phyloP scores from a whole-genome alignment of 768 basidiomycete species.

The Pleurotus salmoneostramineus region DNA sequence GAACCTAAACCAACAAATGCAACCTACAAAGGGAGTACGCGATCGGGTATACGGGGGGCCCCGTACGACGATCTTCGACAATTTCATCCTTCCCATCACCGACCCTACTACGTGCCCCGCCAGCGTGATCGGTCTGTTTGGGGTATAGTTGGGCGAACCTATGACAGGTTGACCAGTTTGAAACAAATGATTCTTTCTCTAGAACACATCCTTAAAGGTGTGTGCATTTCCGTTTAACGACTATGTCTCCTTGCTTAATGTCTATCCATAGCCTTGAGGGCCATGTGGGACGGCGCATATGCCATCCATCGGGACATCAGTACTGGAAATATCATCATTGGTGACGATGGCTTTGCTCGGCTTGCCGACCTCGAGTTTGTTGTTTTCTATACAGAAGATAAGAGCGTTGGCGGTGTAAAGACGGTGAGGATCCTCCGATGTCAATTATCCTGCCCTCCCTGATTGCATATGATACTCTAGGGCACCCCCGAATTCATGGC shows the following conservation, averaged over 20 bases:
- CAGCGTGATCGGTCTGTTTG: not conserved
- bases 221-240: not conserved
- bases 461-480: not conserved
- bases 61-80: not conserved
- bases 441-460: not conserved
- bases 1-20: too few species aligned
- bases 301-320: not conserved
- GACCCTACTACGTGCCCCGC: not conserved
- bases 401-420: not conserved
- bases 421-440: not conserved
- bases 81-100: not conserved
- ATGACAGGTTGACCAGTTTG: not conserved
- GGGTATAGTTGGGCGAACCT: not conserved
- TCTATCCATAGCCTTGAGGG: not conserved
- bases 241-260: not conserved
- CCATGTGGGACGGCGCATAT: not conserved
- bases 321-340: not conserved
- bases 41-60: too few species aligned
- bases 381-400: not conserved
- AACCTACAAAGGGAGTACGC: too few species aligned
- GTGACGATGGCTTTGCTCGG: not conserved
- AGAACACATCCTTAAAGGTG: not conserved
- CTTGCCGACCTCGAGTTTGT: slow-evolving; percentile 4
- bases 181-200: not conserved
- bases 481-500: not conserved